Percentiles rank a stretch among this genome's conserved stretches.
Evolutionary conservation across 2,329 filamentous ascomycete genomes (phyloP).

Genomic region (Coleophoma eucalyptorum): DNA sequence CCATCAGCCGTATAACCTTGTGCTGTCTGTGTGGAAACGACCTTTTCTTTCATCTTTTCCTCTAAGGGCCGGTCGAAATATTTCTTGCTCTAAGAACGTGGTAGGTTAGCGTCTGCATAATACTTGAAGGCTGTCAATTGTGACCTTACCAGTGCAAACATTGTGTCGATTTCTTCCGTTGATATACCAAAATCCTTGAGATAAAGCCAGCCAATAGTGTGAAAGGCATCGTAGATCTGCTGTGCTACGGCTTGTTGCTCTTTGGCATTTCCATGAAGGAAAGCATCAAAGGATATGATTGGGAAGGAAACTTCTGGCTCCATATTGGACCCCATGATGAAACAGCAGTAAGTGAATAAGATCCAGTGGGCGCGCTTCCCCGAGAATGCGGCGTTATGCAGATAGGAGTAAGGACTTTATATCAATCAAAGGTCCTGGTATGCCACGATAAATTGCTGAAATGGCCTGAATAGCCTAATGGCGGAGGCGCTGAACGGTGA

Average conservation of each 20-base stretch:
- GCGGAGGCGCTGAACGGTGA: too few relatives aligned
- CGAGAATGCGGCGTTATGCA: too few relatives aligned
- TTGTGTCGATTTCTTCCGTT: background rate
- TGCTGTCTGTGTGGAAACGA: background rate
- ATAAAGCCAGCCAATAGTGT: constrained; percentile 2
- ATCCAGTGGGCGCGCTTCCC: too few relatives aligned
- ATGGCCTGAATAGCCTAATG: too few relatives aligned
- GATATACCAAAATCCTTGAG: constrained; percentile 1
- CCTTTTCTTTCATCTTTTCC: background rate
- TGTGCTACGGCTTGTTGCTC: background rate
- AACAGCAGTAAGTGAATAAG: too few relatives aligned
- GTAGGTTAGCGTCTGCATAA: background rate
- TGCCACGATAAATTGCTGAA: too few relatives aligned
- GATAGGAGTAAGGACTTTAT: too few relatives aligned
- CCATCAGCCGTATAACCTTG: constrained; percentile 5
- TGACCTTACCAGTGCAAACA: background rate
- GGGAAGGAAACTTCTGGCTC: background rate
- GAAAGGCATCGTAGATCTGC: constrained; percentile 1
- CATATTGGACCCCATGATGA: background rate
- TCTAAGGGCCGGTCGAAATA: background rate
- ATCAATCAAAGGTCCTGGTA: too few relatives aligned
- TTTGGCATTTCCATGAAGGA: background rate
- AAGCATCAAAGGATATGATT: background rate
- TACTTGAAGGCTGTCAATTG: background rate
- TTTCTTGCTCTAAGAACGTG: background rate